Evolutionary conservation across 345 rosid species (phyloP), one percentile per base, ranked within the genome.

Genomic region (Euphorbia peplus): DNA sequence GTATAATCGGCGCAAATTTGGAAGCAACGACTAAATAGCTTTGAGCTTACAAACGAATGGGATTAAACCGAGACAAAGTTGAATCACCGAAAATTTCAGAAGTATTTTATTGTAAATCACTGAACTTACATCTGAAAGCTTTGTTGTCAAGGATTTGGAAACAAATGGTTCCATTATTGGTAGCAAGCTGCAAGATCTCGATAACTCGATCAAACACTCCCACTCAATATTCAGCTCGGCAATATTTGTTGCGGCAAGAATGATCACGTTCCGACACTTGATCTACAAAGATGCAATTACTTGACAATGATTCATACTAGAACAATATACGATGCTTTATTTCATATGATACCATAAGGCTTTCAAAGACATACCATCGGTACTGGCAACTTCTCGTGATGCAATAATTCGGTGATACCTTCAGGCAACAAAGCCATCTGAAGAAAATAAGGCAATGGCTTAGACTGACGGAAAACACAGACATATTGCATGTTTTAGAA

Each of bases 361-460:
- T 67, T 63, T 71, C 32, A 55, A 62, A 70, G n/a, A 77, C 79
- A 54, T 82, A 95, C 99, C 93, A 91, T 70, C 74, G 99, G 99
- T 54, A 95, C 85, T 13, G 82, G 72, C 75, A 91, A 88, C 85
- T 82, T 85, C 72, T 91, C 90, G 73, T 91, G 95, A 80, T 90
- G 98, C 80, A 95, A 73, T 61, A 95, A 75, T 77, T 91, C 98
- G 18, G 99, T 91, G 66, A 90, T 87, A 60, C 96, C 96, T 83
- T 91, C 99, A 0, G 99, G 99, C 81, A 95, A 80, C 80, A 86
- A 86, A 72, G 96, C 98, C 98, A 95, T 95, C 99, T 95, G 86
- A 73, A 76, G 58, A 32, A 60, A 8, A 10, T 61, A 60, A 75
- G 30, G 55, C 54, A 63, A 64, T 30, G 51, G 28, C 67, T 69